Evolutionary conservation across 2,329 filamentous ascomycete genomes (phyloP).

Genomic region (Alternaria postmessia): DNA sequence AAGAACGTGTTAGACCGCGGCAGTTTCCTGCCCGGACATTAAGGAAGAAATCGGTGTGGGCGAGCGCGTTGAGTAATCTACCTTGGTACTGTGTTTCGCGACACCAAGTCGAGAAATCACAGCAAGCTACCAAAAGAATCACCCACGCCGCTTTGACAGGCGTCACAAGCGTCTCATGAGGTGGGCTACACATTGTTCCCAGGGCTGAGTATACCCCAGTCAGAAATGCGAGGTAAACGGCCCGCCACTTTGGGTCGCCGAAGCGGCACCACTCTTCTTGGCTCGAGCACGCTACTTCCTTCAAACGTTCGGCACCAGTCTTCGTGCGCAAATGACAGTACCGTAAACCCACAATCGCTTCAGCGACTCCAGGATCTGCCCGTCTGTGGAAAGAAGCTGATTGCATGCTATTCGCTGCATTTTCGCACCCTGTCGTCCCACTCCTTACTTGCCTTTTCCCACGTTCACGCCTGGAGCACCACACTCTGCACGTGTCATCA

Average conservation of each 20-base stretch:
- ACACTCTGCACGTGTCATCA: conserved; percentile 43
- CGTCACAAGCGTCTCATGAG: conserved; percentile 1
- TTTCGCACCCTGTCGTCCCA: conserved; percentile 28
- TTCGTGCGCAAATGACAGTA: conserved; percentile 48
- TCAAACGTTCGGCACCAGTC: conserved; percentile 29
- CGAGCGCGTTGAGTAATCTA: conserved; percentile 14
- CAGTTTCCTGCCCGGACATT: conserved; percentile 21
- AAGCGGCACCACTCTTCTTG: conserved; percentile 29
- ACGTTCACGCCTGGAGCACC: conserved; percentile 31
- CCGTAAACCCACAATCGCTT: conserved; percentile 32
- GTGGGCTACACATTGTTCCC: conserved; percentile 8
- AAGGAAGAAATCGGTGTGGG: conserved; percentile 14
- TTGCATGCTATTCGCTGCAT: conserved; percentile 25
- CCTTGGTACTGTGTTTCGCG: conserved; percentile 1
- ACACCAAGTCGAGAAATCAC: neutral
- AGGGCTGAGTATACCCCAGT: conserved; percentile 17
- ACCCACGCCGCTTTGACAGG: neutral
- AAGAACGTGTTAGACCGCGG: conserved; percentile 21
- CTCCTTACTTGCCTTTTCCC: conserved; percentile 29
- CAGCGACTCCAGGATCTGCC: conserved; percentile 30
- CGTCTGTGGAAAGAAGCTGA: conserved; percentile 20
- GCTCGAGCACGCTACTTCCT: conserved; percentile 31
- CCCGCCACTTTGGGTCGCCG: conserved; percentile 36
- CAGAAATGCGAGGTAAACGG: conserved; percentile 30
- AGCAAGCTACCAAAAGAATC: neutral